Evolutionary conservation across 192 early-diverging fungal genomes (phyloP).

Genomic region (Backusella sp.): DNA sequence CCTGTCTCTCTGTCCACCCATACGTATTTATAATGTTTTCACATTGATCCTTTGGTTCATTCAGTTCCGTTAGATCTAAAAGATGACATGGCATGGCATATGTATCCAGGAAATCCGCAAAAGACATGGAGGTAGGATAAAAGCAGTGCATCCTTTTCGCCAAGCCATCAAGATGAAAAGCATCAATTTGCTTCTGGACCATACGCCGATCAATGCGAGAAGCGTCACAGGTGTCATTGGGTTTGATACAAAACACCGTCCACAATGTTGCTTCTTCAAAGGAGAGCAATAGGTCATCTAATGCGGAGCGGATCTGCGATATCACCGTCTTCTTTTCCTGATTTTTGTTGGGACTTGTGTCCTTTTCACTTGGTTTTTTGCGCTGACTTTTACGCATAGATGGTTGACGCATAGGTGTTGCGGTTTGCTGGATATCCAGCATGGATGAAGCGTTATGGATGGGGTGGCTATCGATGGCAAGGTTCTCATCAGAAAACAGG

Average conservation of each 20-base stretch:
- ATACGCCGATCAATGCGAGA: constrained; percentile 63
- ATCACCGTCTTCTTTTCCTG: constrained; percentile 32
- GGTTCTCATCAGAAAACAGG: constrained; percentile 68
- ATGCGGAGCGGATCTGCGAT: constrained; percentile 56
- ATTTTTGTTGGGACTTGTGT: not conserved
- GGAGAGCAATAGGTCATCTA: constrained; percentile 77
- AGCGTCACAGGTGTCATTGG: constrained; percentile 58
- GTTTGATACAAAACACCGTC: constrained; percentile 78
- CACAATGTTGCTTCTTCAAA: constrained; percentile 76
- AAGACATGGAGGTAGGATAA: constrained; percentile 63
- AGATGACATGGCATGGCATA: constrained; percentile 40
- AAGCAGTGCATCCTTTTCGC: constrained; percentile 60
- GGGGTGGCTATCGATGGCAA: constrained; percentile 69
- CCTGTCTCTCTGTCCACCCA: constrained; percentile 48
- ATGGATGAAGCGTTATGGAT: constrained; percentile 66
- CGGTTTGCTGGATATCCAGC: constrained; percentile 69
- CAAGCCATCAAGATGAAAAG: constrained; percentile 64
- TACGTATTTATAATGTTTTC: constrained; percentile 37
- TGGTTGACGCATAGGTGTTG: constrained; percentile 68
- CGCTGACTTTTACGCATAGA: constrained; percentile 47
- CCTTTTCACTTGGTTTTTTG: not conserved
- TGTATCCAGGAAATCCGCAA: constrained; percentile 69
- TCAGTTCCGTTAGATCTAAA: constrained; percentile 27
- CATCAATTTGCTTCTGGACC: constrained; percentile 68
- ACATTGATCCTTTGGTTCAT: constrained; percentile 27